Conservation (phyloP, 176 grass and related monocot genomes). For the Aegilops speltoides region DNA sequence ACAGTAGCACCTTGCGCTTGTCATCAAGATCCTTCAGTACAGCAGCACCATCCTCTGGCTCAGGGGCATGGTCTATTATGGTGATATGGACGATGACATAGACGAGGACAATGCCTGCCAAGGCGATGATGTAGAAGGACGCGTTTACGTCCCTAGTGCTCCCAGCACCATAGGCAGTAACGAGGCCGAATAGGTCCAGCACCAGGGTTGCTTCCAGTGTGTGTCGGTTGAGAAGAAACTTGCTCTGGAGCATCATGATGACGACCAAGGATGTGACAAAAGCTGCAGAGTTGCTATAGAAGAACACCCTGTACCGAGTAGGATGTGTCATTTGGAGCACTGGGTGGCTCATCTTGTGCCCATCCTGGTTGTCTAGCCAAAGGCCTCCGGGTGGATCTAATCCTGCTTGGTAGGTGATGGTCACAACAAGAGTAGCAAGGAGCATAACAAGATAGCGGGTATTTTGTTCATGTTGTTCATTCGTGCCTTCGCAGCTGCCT, state of each 20-base stretch:
- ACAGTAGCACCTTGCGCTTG: background rate
- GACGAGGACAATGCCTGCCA: background rate
- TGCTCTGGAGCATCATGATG: background rate
- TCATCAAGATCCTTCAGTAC: background rate
- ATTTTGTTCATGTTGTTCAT: too few relatives aligned
- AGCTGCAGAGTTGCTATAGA: background rate
- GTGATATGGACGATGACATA: background rate
- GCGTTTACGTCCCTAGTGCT: background rate
- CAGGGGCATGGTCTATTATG: background rate
- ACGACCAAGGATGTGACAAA: too few relatives aligned
- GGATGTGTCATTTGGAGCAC: too few relatives aligned
- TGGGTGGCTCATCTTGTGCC: too few relatives aligned
- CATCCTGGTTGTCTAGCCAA: too few relatives aligned
- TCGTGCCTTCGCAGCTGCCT: too few relatives aligned
- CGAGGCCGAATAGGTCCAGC: background rate
- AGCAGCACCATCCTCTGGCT: background rate
- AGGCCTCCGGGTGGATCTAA: too few relatives aligned
- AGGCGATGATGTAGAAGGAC: background rate
- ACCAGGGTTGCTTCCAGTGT: background rate
- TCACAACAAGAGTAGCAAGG: too few relatives aligned
- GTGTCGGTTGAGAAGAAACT: background rate
- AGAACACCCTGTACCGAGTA: too few relatives aligned
- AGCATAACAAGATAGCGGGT: too few relatives aligned
- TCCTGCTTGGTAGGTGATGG: too few relatives aligned
- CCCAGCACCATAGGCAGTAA: background rate